Conservation (phyloP, 306 rosid genomes). For the Aeschynomene evenia region DNA sequence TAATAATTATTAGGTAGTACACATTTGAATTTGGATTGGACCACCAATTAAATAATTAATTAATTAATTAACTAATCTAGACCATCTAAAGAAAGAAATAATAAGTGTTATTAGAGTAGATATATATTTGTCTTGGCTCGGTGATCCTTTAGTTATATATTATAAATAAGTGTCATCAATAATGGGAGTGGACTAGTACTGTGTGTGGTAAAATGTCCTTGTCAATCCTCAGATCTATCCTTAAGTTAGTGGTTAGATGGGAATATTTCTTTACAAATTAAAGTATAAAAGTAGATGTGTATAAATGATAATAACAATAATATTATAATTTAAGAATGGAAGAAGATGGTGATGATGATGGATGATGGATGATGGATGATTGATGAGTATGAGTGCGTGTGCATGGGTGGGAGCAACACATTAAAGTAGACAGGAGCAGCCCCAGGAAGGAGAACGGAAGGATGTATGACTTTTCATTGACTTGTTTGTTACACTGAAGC, state of each 20-base stretch:
- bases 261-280: slow-evolving; percentile 27
- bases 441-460: slow-evolving; percentile 2
- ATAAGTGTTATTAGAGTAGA: slow-evolving; percentile 25
- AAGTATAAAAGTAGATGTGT: no score
- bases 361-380: no score
- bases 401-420: no score
- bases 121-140: slow-evolving; percentile 26
- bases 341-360: no score
- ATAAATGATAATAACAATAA: no score
- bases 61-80: slow-evolving; percentile 19
- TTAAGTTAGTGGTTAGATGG: slow-evolving; percentile 15
- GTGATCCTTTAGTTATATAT: background rate
- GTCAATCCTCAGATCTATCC: slow-evolving; percentile 35
- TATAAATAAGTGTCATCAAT: no score
- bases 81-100: slow-evolving; percentile 28
- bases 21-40: slow-evolving; percentile 7
- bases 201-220: slow-evolving; percentile 41
- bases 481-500: no score
- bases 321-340: no score
- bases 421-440: slow-evolving; percentile 10
- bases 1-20: slow-evolving; percentile 6
- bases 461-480: no score
- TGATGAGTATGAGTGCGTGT: no score
- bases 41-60: no score
- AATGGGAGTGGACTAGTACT: slow-evolving; percentile 15